Evolutionary conservation across 495 filamentous ascomycete genomes (phyloP).

Genomic region (Polyplosphaeria fusca): DNA sequence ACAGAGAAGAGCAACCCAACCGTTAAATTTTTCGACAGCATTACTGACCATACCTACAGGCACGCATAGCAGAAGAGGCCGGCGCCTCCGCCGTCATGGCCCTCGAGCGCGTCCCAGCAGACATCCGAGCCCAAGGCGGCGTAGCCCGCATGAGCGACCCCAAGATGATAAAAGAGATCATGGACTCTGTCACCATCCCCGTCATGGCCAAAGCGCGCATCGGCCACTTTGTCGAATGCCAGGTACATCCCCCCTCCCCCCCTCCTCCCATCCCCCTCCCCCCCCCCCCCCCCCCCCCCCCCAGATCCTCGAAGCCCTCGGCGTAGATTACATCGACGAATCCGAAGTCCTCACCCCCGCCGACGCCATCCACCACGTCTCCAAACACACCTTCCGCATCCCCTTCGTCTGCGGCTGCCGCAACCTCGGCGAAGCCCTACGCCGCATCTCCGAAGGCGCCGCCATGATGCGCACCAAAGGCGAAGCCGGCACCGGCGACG

Average conservation of each 20-base stretch:
- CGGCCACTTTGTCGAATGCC: slow-evolving; percentile 96
- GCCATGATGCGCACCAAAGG: slow-evolving; percentile 99
- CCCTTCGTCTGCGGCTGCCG: slow-evolving; percentile 98
- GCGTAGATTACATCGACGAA: slow-evolving; percentile 97
- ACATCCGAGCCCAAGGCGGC: slow-evolving; percentile 88
- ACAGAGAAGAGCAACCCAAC: too few species aligned
- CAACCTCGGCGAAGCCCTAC: slow-evolving; percentile 89
- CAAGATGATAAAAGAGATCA: slow-evolving; percentile 91
- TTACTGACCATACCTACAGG: slow-evolving; percentile 45
- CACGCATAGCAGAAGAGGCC: slow-evolving; percentile 94
- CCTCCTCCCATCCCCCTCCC: slow-evolving; percentile 1
- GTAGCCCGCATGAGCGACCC: slow-evolving; percentile 98
- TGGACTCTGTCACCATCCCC: slow-evolving; percentile 93
- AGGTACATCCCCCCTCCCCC: slow-evolving; percentile 48
- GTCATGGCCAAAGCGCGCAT: slow-evolving; percentile 99
- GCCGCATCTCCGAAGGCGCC: slow-evolving; percentile 88
- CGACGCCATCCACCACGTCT: slow-evolving; percentile 85
- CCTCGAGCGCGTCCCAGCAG: slow-evolving; percentile 93
- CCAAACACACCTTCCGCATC: slow-evolving; percentile 75
- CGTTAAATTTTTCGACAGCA: not conserved
- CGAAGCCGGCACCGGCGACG: slow-evolving; percentile 96
- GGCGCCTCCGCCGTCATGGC: slow-evolving; percentile 98
- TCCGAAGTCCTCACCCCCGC: slow-evolving; percentile 95
- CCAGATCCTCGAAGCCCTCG: slow-evolving; percentile 88
- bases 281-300: slow-evolving; percentile 5